A percentile compares a stretch with the other conserved stretches of the same genome.
phyloP scores from a whole-genome alignment of 1,284 basidiomycete genomes.

The Boletus chippewaensis region DNA sequence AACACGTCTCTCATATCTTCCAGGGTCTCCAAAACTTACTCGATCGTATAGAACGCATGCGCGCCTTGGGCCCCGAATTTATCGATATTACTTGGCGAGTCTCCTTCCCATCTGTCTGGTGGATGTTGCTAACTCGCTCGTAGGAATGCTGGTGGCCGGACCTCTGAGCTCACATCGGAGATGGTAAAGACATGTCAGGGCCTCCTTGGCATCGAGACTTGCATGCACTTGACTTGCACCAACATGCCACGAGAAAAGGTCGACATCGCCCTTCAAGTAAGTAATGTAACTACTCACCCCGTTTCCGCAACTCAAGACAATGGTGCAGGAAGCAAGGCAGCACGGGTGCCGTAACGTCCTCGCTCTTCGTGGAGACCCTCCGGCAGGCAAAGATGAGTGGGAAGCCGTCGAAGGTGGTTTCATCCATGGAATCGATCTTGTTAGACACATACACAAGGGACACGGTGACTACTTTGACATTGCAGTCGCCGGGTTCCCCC shows the following conservation, averaged over 20 bases:
- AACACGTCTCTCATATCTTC: conserved; percentile 1
- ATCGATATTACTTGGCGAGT: conserved; percentile 94
- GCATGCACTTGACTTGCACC: conserved; percentile 98
- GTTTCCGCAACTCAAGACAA: conserved; percentile 13
- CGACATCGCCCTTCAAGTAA: conserved; percentile 78
- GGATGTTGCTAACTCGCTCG: conserved; percentile 2
- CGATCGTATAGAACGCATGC: conserved; percentile 98
- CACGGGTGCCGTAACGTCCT: conserved; percentile 93
- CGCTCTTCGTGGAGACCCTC: conserved; percentile 92
- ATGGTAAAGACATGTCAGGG: conserved; percentile 95
- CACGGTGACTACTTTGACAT: conserved; percentile 93
- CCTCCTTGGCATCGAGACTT: conserved; percentile 89
- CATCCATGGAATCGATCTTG: conserved; percentile 84
- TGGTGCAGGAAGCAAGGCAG: conserved; percentile 75
- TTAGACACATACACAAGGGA: conserved; percentile 73
- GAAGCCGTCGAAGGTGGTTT: conserved; percentile 86
- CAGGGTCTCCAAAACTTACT: conserved; percentile 91
- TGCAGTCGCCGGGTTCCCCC: conserved; percentile 88
- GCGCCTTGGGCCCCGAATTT: conserved; percentile 91
- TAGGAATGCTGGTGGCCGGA: conserved; percentile 94
- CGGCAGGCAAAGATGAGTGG: conserved; percentile 85
- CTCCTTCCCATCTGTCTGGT: background rate
- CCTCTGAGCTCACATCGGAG: conserved; percentile 88
- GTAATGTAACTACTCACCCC: conserved; percentile 30
- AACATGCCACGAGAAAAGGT: conserved; percentile 96